Base-by-base conservation (phyloP, 2,329 filamentous ascomycete species). In the Fusarium abutilonis region DNA sequence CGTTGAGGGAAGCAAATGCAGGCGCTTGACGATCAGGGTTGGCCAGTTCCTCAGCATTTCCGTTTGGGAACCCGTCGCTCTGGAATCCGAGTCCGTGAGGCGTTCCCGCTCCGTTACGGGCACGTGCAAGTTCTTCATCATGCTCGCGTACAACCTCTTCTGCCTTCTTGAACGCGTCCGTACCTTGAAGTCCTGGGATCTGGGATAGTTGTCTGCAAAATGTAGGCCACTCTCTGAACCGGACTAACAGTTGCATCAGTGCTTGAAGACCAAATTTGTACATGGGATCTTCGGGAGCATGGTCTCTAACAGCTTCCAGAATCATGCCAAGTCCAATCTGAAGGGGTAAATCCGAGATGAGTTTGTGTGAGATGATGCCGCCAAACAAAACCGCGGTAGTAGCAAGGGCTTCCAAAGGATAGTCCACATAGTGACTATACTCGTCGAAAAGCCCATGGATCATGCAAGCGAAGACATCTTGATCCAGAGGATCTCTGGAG, bases 211-310 rank as follows among this genome's bases (percentile, higher is more conserved):
- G 87, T 60, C 90, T 89, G 74, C 94, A 98, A 70, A 97, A 96
- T 2, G 91, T 91, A n/a, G 93, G 92, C 95, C 95, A 99, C 73
- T 99, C 95, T 5, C 87, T 84, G 44, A 99, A 86, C 36, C 95
- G 87, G 35, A 86, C 83, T 52, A 92, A 88, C 50, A 98, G 85
- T 75, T 98, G 93, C 74, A 97, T 89, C 58, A 99, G 84, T 14
- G 95, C 95, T 74, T 99, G 95, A 11, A 99, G 83, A 10, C 96
- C 95, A 73, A 99, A 99, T 71, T 97, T 97, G 80, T 95, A 98
- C 95, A 99, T 98, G 1, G 92, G 88, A 59, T 93, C 88, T 29
- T 96, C 90, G 1, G 90, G 87, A 29, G 84, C 80, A 70, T 95
- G 92, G 63, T 97, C 93, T 64, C 92, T 86, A 21, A 99, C 93